Evolutionary conservation across 176 grass and related monocot species (phyloP), one percentile per base, ranked within the genome.

Genomic region (Aegilops tauschii): DNA sequence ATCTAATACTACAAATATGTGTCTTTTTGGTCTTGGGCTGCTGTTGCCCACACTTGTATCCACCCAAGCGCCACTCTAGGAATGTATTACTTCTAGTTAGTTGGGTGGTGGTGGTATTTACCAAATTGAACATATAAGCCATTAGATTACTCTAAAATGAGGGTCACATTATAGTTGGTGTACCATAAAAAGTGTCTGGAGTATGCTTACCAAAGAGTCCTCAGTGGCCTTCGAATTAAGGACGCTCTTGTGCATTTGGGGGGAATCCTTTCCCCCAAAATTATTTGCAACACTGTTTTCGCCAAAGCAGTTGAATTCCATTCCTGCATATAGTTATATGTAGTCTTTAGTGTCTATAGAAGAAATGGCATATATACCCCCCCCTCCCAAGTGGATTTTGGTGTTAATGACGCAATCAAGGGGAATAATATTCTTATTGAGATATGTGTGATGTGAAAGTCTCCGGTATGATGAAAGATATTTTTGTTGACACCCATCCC

Each of bases 211-310:
- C 87, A 98, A 29, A 37, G 85, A 90, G 73, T 98, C 95, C 65
- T 97, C 91, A 3, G 34, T 87, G 40, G 93, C 69, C 89, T 97
- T 97, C 0, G 89, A 93, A 50, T 95, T 93, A 45, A 97, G 85
- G 3, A 95, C 83, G 45, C 89, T 90, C 76, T 91, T 95, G 83
- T 91, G 75, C 29, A 80, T 83, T 66, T 93, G 89, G 11, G 92
- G 87, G 44, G 93, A 95, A 31, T 82, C 18, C 74, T 95, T 93
- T 30, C 13, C 86, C 42, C 93, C 95, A 70, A 93, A 61, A 62
- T 78, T 85, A 11, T 83, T 87, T 2, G 14, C 13, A 7, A 50
- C 40, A 0, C 32, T 27, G 3, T 83, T 92, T 76, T 90, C 83
- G 7, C 87, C 54, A 64, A 97, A 90, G 85, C 76, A 97, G 73